These are phyloP conservation scores for Hemileia vastatrix DNA, from an alignment of 1,284 basidiomycete species.

Conservation along the genomic window DNA sequence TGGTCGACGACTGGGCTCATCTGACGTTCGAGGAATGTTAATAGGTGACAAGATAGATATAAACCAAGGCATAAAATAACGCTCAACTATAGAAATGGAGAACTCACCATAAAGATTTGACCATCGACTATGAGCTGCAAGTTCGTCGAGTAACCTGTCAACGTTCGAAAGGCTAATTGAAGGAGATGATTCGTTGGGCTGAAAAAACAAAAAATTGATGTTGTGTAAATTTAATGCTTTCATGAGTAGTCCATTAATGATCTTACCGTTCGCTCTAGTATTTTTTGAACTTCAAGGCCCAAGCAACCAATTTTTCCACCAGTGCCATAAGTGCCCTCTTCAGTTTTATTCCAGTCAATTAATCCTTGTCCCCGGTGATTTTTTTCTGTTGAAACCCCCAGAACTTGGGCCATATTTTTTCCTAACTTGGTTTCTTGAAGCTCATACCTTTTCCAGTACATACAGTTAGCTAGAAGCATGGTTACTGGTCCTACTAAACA, in stretches of 20 bases:
- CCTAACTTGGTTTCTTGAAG: conserved; percentile 63
- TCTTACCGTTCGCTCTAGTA: conserved; percentile 45
- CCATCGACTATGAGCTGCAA: conserved; percentile 58
- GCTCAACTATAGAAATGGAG: conserved; percentile 28
- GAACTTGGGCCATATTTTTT: conserved; percentile 50
- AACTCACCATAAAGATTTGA: conserved; percentile 50
- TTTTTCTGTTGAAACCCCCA: conserved; percentile 47
- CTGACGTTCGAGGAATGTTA: conserved; percentile 21
- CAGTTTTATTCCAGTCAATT: conserved; percentile 49
- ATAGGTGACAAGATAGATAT: background rate
- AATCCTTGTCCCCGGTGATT: conserved; percentile 46
- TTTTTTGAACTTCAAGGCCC: conserved; percentile 55
- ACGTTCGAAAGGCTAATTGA: conserved; percentile 48
- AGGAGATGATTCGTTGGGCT: conserved; percentile 36
- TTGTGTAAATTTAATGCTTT: too few species aligned
- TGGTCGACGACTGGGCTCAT: conserved; percentile 17
- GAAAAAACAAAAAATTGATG: conserved; percentile 36
- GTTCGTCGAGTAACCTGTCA: conserved; percentile 59
- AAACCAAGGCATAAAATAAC: conserved; percentile 2
- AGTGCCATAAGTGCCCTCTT: conserved; percentile 28
- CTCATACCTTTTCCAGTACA: conserved; percentile 48
- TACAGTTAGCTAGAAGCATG: background rate
- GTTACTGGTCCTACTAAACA: background rate
- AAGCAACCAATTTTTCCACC: conserved; percentile 55
- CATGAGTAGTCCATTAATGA: conserved; percentile 42